Conservation (phyloP, 495 filamentous ascomycete species). For the Lindgomyces ingoldianus region DNA sequence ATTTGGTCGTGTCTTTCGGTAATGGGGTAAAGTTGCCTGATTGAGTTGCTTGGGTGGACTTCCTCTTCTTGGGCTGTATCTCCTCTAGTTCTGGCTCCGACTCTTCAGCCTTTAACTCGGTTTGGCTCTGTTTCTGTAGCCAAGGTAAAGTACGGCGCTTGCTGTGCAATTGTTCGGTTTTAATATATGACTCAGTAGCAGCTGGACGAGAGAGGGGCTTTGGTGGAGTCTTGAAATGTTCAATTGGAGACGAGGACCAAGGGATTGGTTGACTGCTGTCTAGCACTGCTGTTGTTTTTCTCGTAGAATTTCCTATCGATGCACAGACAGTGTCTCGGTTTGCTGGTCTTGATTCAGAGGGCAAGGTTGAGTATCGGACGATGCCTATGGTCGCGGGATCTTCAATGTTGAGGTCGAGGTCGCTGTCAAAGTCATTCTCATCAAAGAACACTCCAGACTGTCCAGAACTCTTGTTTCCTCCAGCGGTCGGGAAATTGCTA, state of each 20-base stretch:
- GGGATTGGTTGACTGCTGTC: conserved; percentile 58
- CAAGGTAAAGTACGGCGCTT: conserved; percentile 62
- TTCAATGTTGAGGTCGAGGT: conserved; percentile 65
- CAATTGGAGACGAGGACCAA: conserved; percentile 65
- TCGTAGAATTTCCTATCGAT: neutral
- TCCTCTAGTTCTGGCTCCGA: conserved; percentile 26
- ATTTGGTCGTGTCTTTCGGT: conserved; percentile 46
- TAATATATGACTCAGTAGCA: neutral
- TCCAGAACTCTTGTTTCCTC: neutral
- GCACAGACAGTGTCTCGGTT: neutral
- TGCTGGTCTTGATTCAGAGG: conserved; percentile 40
- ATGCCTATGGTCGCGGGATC: conserved; percentile 41
- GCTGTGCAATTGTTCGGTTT: neutral
- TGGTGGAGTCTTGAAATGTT: conserved; percentile 51
- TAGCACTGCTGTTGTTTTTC: conserved; percentile 38
- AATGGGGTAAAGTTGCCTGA: conserved; percentile 42
- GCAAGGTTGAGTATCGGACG: conserved; percentile 52
- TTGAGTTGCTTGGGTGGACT: conserved; percentile 33
- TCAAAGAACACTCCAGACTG: conserved; percentile 51
- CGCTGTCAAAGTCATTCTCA: conserved; percentile 70
- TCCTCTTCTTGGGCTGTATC: conserved; percentile 32
- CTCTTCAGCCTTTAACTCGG: conserved; percentile 41
- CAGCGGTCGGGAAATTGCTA: conserved; percentile 1
- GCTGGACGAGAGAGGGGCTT: conserved; percentile 30
- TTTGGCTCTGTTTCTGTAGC: conserved; percentile 44